phyloP scores from a whole-genome alignment of 257 asterid species.

The Primulina tabacum region DNA sequence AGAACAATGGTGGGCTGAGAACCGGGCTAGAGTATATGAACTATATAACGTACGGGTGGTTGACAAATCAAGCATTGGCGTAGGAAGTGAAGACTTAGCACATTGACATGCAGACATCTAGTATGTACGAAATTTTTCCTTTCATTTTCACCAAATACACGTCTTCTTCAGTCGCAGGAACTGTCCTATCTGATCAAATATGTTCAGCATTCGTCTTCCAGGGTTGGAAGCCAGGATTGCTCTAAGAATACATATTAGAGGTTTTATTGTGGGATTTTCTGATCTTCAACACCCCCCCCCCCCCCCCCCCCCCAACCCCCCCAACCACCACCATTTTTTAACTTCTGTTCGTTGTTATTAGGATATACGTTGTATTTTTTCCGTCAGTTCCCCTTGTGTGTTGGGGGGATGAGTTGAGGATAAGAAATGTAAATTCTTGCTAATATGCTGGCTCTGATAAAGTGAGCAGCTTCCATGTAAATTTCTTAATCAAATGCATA shows the following conservation, averaged over 20 bases:
- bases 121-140: slow-evolving; percentile 24
- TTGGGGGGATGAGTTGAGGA: slow-evolving; percentile 44
- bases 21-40: slow-evolving; percentile 52
- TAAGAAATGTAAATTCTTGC: slow-evolving; percentile 54
- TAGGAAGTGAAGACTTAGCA: slow-evolving; percentile 53
- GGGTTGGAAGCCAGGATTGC: slow-evolving; percentile 31
- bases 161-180: slow-evolving; percentile 32
- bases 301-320: neutral
- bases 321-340: neutral
- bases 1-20: slow-evolving; percentile 41
- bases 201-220: slow-evolving; percentile 33
- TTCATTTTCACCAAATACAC: slow-evolving; percentile 11
- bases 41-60: slow-evolving; percentile 53
- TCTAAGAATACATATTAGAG: slow-evolving; percentile 25
- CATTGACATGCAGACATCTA: slow-evolving; percentile 33
- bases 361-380: slow-evolving; percentile 31
- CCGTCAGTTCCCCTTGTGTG: slow-evolving; percentile 21
- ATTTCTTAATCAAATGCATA: slow-evolving; percentile 42
- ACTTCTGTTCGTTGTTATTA: slow-evolving; percentile 33
- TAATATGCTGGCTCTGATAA: slow-evolving; percentile 38
- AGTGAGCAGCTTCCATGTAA: slow-evolving; percentile 58
- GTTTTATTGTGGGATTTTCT: slow-evolving; percentile 31
- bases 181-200: slow-evolving; percentile 27
- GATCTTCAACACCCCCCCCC: slow-evolving; percentile 7
- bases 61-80: slow-evolving; percentile 53